A percentile compares a stretch with the other conserved stretches of the same genome.
These are phyloP conservation scores for Myxozyma nipponensis DNA, from an alignment of 805 yeast species.

Conservation along the genomic window DNA sequence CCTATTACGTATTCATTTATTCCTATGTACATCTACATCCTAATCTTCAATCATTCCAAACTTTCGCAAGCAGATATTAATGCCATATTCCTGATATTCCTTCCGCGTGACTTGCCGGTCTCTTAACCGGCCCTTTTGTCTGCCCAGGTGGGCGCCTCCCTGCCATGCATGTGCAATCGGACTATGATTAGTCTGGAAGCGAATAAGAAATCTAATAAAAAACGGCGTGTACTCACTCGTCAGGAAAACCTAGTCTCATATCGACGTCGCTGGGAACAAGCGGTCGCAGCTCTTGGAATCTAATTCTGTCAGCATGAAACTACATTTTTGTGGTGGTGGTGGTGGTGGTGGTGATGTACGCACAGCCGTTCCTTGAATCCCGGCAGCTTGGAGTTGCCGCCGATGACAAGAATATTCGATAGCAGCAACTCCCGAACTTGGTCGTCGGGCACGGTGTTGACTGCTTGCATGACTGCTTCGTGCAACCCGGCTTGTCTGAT, in stretches of 20 bases:
- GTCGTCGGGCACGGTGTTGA: conserved; percentile 64
- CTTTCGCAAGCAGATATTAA: conserved; percentile 10
- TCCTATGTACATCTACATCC: too few relatives aligned
- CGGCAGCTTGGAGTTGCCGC: conserved; percentile 73
- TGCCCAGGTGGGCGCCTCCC: conserved; percentile 50
- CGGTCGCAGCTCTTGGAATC: conserved; percentile 34
- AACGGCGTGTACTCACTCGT: conserved; percentile 25
- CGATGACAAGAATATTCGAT: conserved; percentile 74
- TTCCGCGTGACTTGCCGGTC: conserved; percentile 63
- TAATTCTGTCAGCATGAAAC: neutral
- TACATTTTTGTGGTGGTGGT: neutral
- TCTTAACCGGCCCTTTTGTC: conserved; percentile 38
- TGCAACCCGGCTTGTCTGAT: conserved; percentile 75
- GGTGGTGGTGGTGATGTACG: too few relatives aligned
- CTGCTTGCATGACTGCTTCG: conserved; percentile 62
- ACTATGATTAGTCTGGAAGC: conserved; percentile 6
- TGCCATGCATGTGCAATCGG: conserved; percentile 54
- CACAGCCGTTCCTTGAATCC: conserved; percentile 61
- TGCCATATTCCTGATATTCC: conserved; percentile 85
- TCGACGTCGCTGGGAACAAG: conserved; percentile 36
- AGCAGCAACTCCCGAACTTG: conserved; percentile 60
- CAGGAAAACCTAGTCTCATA: conserved; percentile 35
- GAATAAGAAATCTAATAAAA: neutral
- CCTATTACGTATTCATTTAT: too few relatives aligned
- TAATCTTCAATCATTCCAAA: conserved; percentile 7